Evolutionary conservation across 176 grass and related monocot genomes (phyloP), one percentile per base, ranked within the genome.

Genomic region (Neostapfia colusana): DNA sequence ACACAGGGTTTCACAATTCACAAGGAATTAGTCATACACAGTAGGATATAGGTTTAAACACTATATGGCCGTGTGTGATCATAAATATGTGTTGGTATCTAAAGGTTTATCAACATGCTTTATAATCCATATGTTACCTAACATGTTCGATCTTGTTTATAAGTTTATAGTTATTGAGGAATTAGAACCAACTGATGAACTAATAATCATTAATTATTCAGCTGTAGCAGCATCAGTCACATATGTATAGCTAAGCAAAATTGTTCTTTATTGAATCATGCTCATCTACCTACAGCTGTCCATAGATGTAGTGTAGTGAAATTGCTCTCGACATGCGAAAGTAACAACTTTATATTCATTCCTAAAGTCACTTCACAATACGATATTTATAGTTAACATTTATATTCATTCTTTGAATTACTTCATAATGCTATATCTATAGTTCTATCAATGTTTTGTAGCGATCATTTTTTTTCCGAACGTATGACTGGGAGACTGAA

Each of bases 131-230:
- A 7, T 1, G 35, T 51, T 74, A 13, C 8, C 8, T 57, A 41
- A 21, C 54, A 70, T 70, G 14, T 36, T 78, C 17, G 27, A 56
- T 44, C 24, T 49, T 17, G 46, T 45, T 45, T 45, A 62, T 41
- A 41, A 51, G 5, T 78, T 34, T 80, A 3, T 46, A n/a, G 3
- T 24, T 61, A 23, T 61, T 81, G 41, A 35, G 63, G 69, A 74
- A 74, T 59, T 41, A 60, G 21, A 59, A 41, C 4, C 53, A 79
- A 68, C 37, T 31, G 31, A 31, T 31, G 31, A 31, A 31, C 31
- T 31, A 31, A 31, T 31, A 31, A 31, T 31, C 1, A 31, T 31
- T 31, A 31, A 31, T 31, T 31, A 31, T 31, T 70, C 12, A 42
- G 10, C 2, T 21, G 27, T 58, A 7, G n/a, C 26, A n/a, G 67